These are phyloP conservation scores for Sphaceloma murrayae DNA, from an alignment of 2,329 filamentous ascomycete species.

Conservation along the genomic window DNA sequence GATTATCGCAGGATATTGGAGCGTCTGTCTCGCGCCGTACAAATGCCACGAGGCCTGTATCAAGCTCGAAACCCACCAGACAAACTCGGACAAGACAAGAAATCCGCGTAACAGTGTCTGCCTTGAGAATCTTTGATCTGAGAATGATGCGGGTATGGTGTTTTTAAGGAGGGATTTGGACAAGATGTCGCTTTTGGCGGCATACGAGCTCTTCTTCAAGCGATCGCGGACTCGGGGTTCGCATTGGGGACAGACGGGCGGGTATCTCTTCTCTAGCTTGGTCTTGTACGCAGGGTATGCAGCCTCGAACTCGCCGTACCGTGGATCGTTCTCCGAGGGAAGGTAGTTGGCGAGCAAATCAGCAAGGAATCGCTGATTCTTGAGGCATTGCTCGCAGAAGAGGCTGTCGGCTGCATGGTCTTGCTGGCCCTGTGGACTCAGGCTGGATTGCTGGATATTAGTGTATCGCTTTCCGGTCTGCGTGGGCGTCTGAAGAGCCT, in stretches of 20 bases:
- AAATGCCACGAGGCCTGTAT: conserved; percentile 31
- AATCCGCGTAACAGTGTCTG: conserved; percentile 17
- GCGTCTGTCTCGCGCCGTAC: conserved; percentile 1
- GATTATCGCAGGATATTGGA: too few species aligned
- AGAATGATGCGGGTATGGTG: conserved; percentile 23
- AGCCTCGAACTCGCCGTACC: conserved; percentile 58
- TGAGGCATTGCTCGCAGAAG: conserved; percentile 70
- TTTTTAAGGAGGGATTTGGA: conserved; percentile 23
- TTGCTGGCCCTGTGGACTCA: conserved; percentile 29
- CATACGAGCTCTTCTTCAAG: conserved; percentile 64
- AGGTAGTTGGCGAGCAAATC: conserved; percentile 72
- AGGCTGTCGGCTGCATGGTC: conserved; percentile 42
- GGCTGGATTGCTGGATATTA: conserved; percentile 31
- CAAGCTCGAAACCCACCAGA: conserved; percentile 34
- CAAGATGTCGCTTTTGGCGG: conserved; percentile 61
- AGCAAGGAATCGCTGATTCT: conserved; percentile 78
- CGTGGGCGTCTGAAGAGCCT: conserved; percentile 42
- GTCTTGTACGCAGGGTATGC: conserved; percentile 61
- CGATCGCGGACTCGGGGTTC: conserved; percentile 61
- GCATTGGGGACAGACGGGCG: conserved; percentile 76
- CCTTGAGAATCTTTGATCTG: conserved; percentile 21
- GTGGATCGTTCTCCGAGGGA: conserved; percentile 53
- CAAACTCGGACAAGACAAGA: conserved; percentile 33
- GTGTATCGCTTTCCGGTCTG: conserved; percentile 36
- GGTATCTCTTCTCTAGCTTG: conserved; percentile 71